A percentile compares a stretch with the other conserved stretches of the same genome.
Evolutionary conservation across 495 filamentous ascomycete species (phyloP).

Genomic region (Apiosordaria backusii): DNA sequence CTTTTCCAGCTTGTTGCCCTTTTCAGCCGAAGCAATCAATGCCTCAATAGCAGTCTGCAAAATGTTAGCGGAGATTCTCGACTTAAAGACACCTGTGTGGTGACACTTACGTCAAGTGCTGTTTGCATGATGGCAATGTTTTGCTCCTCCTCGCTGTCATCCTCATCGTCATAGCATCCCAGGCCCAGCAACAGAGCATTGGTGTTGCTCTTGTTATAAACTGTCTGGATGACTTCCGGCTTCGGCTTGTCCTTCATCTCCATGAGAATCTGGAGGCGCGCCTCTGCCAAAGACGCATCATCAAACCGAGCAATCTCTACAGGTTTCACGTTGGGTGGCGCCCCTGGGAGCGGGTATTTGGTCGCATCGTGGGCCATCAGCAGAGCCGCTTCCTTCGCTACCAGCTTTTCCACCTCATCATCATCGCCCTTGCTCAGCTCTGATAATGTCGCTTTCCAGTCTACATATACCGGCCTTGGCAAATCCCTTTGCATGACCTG

Average conservation of each 20-base stretch:
- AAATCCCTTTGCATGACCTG: constrained; percentile 84
- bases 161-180: constrained; percentile 68
- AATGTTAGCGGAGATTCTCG: not conserved
- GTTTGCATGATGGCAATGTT: constrained; percentile 57
- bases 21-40: constrained; percentile 67
- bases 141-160: constrained; percentile 57
- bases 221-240: constrained; percentile 59
- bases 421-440: constrained; percentile 56
- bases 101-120: constrained; percentile 60
- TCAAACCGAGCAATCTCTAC: constrained; percentile 62
- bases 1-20: constrained; percentile 84
- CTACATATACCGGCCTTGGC: constrained; percentile 71
- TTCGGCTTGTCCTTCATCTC: constrained; percentile 61
- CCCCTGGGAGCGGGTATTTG: constrained; percentile 65
- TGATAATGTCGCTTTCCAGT: constrained; percentile 51
- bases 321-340: constrained; percentile 55
- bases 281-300: constrained; percentile 67
- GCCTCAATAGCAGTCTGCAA: constrained; percentile 64
- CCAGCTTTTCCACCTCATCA: constrained; percentile 46
- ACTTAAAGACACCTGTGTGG: not conserved
- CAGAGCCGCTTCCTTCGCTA: constrained; percentile 71
- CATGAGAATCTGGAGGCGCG: constrained; percentile 69
- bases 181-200: constrained; percentile 67
- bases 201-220: constrained; percentile 63
- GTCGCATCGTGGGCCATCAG: constrained; percentile 78